Evolutionary conservation across 805 yeast genomes (phyloP).

Genomic region (Zygoascus ofunaensis): DNA sequence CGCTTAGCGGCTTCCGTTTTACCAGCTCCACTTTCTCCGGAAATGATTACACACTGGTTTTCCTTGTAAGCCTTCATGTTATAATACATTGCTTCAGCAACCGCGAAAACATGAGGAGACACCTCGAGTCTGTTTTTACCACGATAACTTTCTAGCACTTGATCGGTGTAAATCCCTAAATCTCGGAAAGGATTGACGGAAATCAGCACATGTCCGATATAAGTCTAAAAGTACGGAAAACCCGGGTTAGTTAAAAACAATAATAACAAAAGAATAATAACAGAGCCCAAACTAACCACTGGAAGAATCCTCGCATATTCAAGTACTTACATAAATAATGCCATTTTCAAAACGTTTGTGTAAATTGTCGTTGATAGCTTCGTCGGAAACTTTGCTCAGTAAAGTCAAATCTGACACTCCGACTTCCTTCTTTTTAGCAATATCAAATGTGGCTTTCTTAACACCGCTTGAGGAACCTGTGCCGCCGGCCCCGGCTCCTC

Average conservation of each 20-base stretch:
- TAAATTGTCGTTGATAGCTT: slow-evolving; percentile 83
- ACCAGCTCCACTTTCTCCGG: slow-evolving; percentile 98
- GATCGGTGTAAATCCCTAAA: slow-evolving; percentile 86
- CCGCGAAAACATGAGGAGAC: slow-evolving; percentile 97
- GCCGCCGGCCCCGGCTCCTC: slow-evolving; percentile 16
- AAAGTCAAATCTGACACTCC: slow-evolving; percentile 94
- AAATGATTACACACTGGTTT: slow-evolving; percentile 92
- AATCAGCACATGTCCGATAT: slow-evolving; percentile 46
- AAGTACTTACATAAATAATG: slow-evolving; percentile 51
- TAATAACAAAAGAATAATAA: not conserved
- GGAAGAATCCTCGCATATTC: too few species aligned
- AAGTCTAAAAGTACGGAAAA: slow-evolving; percentile 20
- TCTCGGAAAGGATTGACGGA: slow-evolving; percentile 96
- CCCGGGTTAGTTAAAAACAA: not conserved
- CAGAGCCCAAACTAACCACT: too few species aligned
- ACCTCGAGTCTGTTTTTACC: slow-evolving; percentile 91
- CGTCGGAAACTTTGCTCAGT: slow-evolving; percentile 80
- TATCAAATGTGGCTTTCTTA: slow-evolving; percentile 85
- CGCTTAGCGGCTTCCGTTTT: slow-evolving; percentile 97
- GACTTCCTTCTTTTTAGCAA: slow-evolving; percentile 87
- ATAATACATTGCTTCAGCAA: slow-evolving; percentile 95
- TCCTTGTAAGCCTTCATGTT: slow-evolving; percentile 90
- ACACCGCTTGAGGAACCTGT: slow-evolving; percentile 51
- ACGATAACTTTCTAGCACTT: slow-evolving; percentile 62
- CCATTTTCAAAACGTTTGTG: slow-evolving; percentile 84